Evolutionary conservation across 768 basidiomycete genomes (phyloP).

Genomic region (Mycena albidolilacea): DNA sequence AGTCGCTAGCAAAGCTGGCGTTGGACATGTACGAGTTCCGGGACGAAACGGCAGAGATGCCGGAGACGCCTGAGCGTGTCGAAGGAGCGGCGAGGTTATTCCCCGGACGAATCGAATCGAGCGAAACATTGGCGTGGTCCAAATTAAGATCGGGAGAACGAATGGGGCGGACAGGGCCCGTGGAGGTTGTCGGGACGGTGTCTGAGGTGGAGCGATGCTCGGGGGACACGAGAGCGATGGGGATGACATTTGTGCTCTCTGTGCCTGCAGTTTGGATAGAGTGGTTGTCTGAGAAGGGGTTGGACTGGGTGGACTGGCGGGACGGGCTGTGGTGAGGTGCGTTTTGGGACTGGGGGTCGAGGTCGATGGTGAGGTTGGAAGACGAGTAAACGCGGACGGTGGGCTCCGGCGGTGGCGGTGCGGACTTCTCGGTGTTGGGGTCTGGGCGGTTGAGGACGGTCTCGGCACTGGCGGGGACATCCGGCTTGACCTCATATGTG

Average conservation of each 20-base stretch:
- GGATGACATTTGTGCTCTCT: conserved; percentile 88
- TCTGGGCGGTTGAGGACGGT: conserved; percentile 88
- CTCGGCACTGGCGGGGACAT: conserved; percentile 81
- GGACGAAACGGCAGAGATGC: conserved; percentile 65
- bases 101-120: conserved; percentile 61
- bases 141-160: conserved; percentile 77
- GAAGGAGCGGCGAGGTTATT: conserved; percentile 61
- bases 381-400: conserved; percentile 66
- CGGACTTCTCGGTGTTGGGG: conserved; percentile 74
- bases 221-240: conserved; percentile 84
- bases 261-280: conserved; percentile 90
- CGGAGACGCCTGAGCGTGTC: conserved; percentile 68
- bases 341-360: conserved; percentile 66
- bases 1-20: conserved; percentile 83
- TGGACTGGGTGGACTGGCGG: conserved; percentile 56
- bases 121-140: conserved; percentile 74
- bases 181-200: conserved; percentile 54
- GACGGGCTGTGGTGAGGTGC: conserved; percentile 49
- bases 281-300: conserved; percentile 84
- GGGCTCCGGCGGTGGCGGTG: conserved; percentile 51
- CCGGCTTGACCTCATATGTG: conserved; percentile 61
- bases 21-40: conserved; percentile 82
- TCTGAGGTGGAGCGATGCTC: conserved; percentile 57
- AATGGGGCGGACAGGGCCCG: conserved; percentile 67
- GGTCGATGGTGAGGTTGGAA: conserved; percentile 69